phyloP scores from a whole-genome alignment of 2,329 filamentous ascomycete genomes.

The Myriosclerotinia scirpicola region DNA sequence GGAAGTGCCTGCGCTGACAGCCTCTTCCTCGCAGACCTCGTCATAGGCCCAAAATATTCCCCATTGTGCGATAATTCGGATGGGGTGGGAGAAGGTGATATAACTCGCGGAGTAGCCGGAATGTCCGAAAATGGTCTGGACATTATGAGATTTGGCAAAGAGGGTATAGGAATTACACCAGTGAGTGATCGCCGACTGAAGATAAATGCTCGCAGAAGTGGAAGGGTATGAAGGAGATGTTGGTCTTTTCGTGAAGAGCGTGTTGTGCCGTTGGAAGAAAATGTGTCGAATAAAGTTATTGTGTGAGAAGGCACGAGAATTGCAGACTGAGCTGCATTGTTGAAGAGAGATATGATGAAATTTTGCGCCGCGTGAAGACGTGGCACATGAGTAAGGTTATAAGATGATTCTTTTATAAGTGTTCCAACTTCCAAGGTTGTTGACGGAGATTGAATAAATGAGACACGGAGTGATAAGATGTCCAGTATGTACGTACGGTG shows the following conservation, averaged over 20 bases:
- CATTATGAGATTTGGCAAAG: slow-evolving; percentile 58
- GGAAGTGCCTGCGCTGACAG: slow-evolving; percentile 51
- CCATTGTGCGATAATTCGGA: slow-evolving; percentile 57
- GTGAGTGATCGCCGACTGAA: slow-evolving; percentile 51
- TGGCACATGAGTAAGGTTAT: slow-evolving; percentile 36
- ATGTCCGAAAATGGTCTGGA: slow-evolving; percentile 47
- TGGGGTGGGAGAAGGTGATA: slow-evolving; percentile 80
- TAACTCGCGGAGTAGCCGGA: slow-evolving; percentile 80
- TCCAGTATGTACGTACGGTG: not conserved
- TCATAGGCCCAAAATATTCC: slow-evolving; percentile 71
- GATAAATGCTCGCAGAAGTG: slow-evolving; percentile 50
- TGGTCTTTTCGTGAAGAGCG: slow-evolving; percentile 52
- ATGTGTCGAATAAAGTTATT: slow-evolving; percentile 44
- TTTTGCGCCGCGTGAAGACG: slow-evolving; percentile 34
- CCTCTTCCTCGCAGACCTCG: slow-evolving; percentile 69
- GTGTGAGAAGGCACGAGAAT: slow-evolving; percentile 55
- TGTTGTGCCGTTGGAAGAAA: slow-evolving; percentile 34
- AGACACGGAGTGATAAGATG: slow-evolving; percentile 13
- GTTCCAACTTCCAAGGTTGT: slow-evolving; percentile 18
- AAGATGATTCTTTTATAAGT: slow-evolving; percentile 19
- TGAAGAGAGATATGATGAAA: slow-evolving; percentile 40
- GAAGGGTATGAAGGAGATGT: slow-evolving; percentile 50
- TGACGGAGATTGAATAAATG: slow-evolving; percentile 22
- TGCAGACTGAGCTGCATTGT: slow-evolving; percentile 62
- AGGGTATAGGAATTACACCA: slow-evolving; percentile 56